These are phyloP conservation scores for Metarhizium brunneum DNA, from an alignment of 2,329 filamentous ascomycete species.

Conservation along the genomic window DNA sequence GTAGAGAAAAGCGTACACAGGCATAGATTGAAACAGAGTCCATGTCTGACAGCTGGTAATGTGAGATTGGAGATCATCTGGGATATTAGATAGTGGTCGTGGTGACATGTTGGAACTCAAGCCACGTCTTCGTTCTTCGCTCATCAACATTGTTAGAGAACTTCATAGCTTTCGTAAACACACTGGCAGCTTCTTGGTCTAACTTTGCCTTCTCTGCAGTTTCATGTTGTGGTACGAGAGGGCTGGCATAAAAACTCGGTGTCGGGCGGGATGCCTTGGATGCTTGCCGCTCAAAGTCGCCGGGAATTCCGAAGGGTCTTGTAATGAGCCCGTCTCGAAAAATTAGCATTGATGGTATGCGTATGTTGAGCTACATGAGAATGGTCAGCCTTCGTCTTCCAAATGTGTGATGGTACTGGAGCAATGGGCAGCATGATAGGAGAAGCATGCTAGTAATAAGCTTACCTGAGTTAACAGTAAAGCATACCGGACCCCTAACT, in stretches of 20 bases:
- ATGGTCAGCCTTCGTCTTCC: not conserved
- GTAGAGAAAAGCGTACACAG: no score
- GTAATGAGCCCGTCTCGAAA: conserved; percentile 41
- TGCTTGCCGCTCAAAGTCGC: conserved; percentile 36
- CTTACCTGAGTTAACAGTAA: conserved; percentile 44
- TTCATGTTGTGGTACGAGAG: conserved; percentile 38
- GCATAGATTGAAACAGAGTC: not conserved
- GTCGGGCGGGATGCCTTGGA: conserved; percentile 25
- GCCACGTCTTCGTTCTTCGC: conserved; percentile 28
- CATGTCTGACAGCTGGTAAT: not conserved
- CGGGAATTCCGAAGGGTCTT: conserved; percentile 29
- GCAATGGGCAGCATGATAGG: not conserved
- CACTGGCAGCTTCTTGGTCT: conserved; percentile 32
- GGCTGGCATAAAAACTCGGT: conserved; percentile 25
- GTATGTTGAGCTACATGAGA: conserved; percentile 40
- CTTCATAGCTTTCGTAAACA: conserved; percentile 30
- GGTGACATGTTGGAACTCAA: conserved; percentile 18
- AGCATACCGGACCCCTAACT: conserved; percentile 50
- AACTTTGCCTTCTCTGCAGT: conserved; percentile 35
- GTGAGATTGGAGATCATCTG: not conserved
- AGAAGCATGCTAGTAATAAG: not conserved
- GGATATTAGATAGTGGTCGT: conserved; percentile 7
- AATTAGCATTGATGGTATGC: conserved; percentile 55
- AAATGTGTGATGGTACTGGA: not conserved
- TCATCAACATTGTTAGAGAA: conserved; percentile 26